Evolutionary conservation across 164 flowering plant species (phyloP).

Genomic region (Macadamia integrifolia): DNA sequence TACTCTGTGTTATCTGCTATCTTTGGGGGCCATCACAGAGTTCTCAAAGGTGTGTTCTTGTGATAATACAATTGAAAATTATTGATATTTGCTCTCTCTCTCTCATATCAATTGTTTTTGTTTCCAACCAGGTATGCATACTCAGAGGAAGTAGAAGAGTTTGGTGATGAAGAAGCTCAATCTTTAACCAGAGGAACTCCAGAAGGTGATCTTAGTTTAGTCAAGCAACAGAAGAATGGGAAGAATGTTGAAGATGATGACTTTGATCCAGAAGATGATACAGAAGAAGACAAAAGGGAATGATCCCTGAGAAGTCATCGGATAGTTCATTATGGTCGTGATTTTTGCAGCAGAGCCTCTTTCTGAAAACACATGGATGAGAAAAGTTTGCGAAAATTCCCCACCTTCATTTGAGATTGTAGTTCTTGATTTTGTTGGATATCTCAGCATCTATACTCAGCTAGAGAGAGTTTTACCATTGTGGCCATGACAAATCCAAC

Average conservation of each 20-base stretch:
- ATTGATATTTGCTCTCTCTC: too few relatives aligned
- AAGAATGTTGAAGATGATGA: conserved; percentile 16
- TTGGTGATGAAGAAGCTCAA: conserved; percentile 61
- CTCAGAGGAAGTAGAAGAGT: conserved; percentile 54
- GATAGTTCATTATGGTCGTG: too few relatives aligned
- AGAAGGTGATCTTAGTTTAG: conserved; percentile 60
- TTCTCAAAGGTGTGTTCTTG: conserved; percentile 55
- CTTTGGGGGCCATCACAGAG: conserved; percentile 98
- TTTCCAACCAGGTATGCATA: conserved; percentile 59
- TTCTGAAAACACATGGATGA: too few relatives aligned
- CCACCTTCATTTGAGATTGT: too few relatives aligned
- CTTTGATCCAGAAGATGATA: conserved; percentile 33
- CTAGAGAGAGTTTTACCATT: too few relatives aligned
- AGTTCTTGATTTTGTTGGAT: too few relatives aligned
- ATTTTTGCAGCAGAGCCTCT: too few relatives aligned
- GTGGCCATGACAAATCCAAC: too few relatives aligned
- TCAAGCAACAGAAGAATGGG: conserved; percentile 32
- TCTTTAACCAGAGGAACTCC: conserved; percentile 44
- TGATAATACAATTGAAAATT: too few relatives aligned
- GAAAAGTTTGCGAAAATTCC: too few relatives aligned
- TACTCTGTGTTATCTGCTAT: conserved; percentile 84
- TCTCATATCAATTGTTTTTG: too few relatives aligned
- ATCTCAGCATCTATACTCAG: too few relatives aligned
- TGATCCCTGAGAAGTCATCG: conserved; percentile 12
- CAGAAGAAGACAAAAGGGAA: conserved; percentile 53